Base-by-base conservation (phyloP, 345 rosid genomes). In the Euphorbia lathyris region DNA sequence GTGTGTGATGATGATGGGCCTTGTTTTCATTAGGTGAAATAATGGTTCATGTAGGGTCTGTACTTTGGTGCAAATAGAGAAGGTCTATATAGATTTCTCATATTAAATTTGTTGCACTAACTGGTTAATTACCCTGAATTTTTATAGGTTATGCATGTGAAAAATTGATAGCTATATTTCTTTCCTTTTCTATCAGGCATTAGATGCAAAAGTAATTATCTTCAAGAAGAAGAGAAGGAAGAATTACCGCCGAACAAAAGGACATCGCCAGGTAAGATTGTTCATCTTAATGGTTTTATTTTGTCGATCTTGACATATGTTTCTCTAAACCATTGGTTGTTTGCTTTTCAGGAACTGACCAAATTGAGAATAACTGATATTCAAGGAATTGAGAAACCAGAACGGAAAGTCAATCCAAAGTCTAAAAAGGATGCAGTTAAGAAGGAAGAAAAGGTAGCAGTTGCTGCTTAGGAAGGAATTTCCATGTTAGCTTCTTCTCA, bases 191-290 rank as follows among this genome's bases (percentile, higher is more conserved):
- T 78, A 56, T 58, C 76, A 96, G 98, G 98, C 98, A 64, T 77
- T 96, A 73, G 98, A 96, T 86, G 97, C 87, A 25, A 92, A 92
- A 73, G 97, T 92, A 47, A 89, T 95, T 45, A 95, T 95, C 59
- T 90, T 95, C 64, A 95, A 95, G 85, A 95, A 95, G 79, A 92
- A 92, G 82, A 84, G 91, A 79, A 83, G 97, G 45, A 95, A 92
- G 90, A 92, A 90, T 70, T 89, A 91, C 62, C 87, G 96, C n/a
- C 83, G 96, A 76, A 89, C 88, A 1, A 91, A 83, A 73, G 97
- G 96, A 65, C 97, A 92, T 82, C 87, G 97, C 36, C 97, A 92
- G 88, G 97, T 88, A 78, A 62, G 23, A 63, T 57, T 17, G 45
- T 42, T 61, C 75, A 36, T 75, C 65, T 63, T 29, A 30, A 48